Evolutionary conservation across 768 basidiomycete genomes (phyloP), one percentile per base, ranked within the genome.

Genomic region (Tylopilus plumbeoviolaceoides): DNA sequence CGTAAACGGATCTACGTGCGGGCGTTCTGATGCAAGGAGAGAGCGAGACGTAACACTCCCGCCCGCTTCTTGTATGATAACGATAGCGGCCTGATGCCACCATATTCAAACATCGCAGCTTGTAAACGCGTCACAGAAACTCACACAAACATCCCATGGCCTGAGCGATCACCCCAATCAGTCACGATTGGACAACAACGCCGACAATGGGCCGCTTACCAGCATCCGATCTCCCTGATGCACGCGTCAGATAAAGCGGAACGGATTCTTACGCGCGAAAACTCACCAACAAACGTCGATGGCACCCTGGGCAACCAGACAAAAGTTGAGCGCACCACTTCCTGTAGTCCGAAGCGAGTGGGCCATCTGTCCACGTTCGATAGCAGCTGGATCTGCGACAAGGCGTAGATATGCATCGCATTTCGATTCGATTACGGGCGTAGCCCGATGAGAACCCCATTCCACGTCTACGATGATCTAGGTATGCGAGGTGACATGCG

Each of bases 31-130:
- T 6, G 65, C 60, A 51, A 83, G 78, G 15, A 70, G 70, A 30
- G 71, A 71, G 49, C 83, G 76, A 23, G 84, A 83, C 21, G 87
- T 85, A 7, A 91, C 83, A 20, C 86, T 70, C 7, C 87, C 83
- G 8, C 95, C 95, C 2, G 94, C 89, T 67, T 95, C 95, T 60
- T 89, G 79, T 2, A 90, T 86, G 59, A 98, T 92, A 59, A 95
- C 83, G 30, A 89, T 84, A 0, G 91, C 95, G 0, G 95, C 93
- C 75, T 82, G 57, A 28, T 9, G 18, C n/a, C 18, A 23, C 40
- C 2, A 0, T 0, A 18, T 41, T 54, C 10, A 51, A 33, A 33
- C 27, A 1, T 14, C 9, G 31, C 7, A 7, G 5, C 45, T 2
- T 5, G 40, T 12, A 51, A 3, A 54, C 4, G 3, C 27, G 12